A percentile compares a stretch with the other conserved stretches of the same genome.
Evolutionary conservation across 192 early-diverging fungal genomes (phyloP).

Genomic region (Entrophospora sp.): DNA sequence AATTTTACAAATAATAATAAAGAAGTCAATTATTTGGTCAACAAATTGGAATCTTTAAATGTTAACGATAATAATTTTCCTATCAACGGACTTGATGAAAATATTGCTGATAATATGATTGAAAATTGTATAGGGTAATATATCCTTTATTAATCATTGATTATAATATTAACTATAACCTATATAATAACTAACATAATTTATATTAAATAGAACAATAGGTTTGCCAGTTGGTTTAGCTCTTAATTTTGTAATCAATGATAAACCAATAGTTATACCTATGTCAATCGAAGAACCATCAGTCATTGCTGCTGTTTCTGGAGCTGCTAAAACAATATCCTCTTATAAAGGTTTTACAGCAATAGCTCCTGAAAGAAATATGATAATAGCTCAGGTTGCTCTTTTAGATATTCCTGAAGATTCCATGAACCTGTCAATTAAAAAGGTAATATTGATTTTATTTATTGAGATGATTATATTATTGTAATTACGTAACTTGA

Average conservation of each 20-base stretch:
- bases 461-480: background rate
- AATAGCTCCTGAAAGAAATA: constrained; percentile 50
- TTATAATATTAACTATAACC: too few species aligned
- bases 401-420: constrained; percentile 48
- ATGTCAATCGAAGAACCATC: constrained; percentile 76
- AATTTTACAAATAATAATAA: constrained; percentile 23
- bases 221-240: constrained; percentile 65
- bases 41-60: constrained; percentile 19
- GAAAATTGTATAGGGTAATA: constrained; percentile 64
- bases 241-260: constrained; percentile 66
- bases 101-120: constrained; percentile 70
- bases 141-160: background rate
- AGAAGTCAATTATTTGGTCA: constrained; percentile 23
- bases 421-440: constrained; percentile 30
- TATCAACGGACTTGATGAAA: constrained; percentile 51
- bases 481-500: background rate
- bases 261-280: constrained; percentile 47
- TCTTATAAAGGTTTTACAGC: constrained; percentile 49
- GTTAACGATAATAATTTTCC: constrained; percentile 37
- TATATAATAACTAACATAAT: too few species aligned
- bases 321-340: constrained; percentile 63
- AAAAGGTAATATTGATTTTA: constrained; percentile 6
- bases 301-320: constrained; percentile 69
- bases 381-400: constrained; percentile 61
- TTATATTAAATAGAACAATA: constrained; percentile 37